These are phyloP conservation scores for Suillus bovinus DNA, from an alignment of 768 basidiomycete species.

Conservation along the genomic window DNA sequence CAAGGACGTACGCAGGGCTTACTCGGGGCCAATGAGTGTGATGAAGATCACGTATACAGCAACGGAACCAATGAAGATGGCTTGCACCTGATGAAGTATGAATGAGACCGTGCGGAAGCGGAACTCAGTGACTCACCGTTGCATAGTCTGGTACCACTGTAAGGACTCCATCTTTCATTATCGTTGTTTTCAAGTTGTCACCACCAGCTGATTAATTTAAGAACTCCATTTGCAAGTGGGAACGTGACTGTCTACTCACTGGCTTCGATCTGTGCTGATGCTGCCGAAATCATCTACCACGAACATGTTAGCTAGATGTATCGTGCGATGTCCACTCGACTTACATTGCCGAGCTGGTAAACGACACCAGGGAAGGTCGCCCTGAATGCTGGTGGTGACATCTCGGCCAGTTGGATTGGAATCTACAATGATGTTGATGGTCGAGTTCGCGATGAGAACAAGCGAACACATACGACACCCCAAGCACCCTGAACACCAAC, in stretches of 20 bases:
- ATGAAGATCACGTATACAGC: conserved; percentile 75
- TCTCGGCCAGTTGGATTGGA: conserved; percentile 80
- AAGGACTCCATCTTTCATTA: conserved; percentile 41
- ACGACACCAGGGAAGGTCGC: conserved; percentile 85
- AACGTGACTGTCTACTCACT: conserved; percentile 36
- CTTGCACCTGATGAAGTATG: conserved; percentile 23
- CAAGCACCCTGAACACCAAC: conserved; percentile 90
- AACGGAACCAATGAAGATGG: conserved; percentile 31
- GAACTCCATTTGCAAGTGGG: not conserved
- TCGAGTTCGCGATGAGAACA: not conserved
- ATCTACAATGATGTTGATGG: conserved; percentile 31
- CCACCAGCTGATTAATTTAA: conserved; percentile 53
- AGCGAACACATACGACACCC: conserved; percentile 64
- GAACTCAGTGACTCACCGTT: conserved; percentile 24
- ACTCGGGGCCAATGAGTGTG: conserved; percentile 80
- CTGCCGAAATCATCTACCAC: conserved; percentile 61
- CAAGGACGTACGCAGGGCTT: conserved; percentile 28
- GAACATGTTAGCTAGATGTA: not conserved
- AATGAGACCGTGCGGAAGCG: conserved; percentile 33
- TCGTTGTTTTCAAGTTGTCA: conserved; percentile 52
- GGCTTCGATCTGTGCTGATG: conserved; percentile 81
- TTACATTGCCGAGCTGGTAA: conserved; percentile 77
- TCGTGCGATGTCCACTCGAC: conserved; percentile 10
- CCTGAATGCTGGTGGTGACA: conserved; percentile 87
- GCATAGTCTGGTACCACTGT: conserved; percentile 65